These are phyloP conservation scores for Thielaviopsis populi DNA, from an alignment of 2,329 filamentous ascomycete species.

Conservation along the genomic window DNA sequence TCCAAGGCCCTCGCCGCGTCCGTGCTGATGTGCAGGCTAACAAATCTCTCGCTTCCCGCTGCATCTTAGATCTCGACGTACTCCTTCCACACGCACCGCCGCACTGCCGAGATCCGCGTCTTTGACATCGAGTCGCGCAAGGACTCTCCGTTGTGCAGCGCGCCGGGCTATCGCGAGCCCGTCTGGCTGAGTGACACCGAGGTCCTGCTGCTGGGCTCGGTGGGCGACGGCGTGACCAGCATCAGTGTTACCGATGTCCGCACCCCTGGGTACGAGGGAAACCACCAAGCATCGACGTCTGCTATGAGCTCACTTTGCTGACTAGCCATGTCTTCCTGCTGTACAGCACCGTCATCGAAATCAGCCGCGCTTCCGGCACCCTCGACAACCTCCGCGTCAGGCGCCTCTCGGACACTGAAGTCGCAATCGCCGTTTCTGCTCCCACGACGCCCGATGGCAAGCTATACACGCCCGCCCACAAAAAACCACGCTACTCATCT, in stretches of 20 bases:
- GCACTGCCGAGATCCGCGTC: constrained; percentile 52
- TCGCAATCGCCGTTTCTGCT: constrained; percentile 46
- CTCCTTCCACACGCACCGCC: constrained; percentile 60
- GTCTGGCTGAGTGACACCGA: constrained; percentile 60
- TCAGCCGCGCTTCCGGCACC: constrained; percentile 25
- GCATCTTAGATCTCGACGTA: constrained; percentile 49
- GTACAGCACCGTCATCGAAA: constrained; percentile 10
- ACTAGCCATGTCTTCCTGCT: background rate
- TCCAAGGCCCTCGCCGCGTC: background rate
- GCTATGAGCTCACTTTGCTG: background rate
- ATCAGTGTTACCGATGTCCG: constrained; percentile 28
- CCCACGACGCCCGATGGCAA: constrained; percentile 52
- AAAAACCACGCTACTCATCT: constrained; percentile 43
- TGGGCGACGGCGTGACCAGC: constrained; percentile 33
- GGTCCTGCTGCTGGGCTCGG: constrained; percentile 38
- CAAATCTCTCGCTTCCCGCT: background rate
- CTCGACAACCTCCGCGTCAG: constrained; percentile 46
- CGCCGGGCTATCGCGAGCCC: constrained; percentile 51
- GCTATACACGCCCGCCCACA: constrained; percentile 50
- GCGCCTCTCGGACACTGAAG: constrained; percentile 32
- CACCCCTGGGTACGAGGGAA: constrained; percentile 11
- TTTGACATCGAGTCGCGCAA: constrained; percentile 49
- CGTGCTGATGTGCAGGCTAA: background rate
- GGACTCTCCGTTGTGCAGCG: constrained; percentile 49
- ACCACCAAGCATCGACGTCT: background rate